These are phyloP conservation scores for Yarrowia sp. DNA, from an alignment of 805 yeast species.

Conservation along the genomic window DNA sequence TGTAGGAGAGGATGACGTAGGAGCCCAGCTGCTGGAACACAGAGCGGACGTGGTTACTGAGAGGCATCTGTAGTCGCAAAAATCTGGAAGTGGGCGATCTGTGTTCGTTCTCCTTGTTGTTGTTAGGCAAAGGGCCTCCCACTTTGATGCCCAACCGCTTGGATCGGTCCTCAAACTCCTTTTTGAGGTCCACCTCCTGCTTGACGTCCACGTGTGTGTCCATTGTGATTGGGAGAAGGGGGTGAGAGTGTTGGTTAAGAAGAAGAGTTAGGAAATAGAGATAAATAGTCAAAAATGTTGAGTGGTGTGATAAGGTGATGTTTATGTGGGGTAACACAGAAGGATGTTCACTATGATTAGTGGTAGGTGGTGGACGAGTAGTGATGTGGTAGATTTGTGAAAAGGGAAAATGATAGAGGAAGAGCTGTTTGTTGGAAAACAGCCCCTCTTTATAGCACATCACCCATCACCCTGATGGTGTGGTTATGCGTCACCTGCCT, in stretches of 20 bases:
- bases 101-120: slow-evolving; percentile 18
- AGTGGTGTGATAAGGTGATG: background rate
- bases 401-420: too few relatives aligned
- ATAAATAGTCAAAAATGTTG: slow-evolving; percentile 50
- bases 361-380: too few relatives aligned
- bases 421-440: too few relatives aligned
- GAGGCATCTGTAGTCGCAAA: background rate
- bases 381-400: too few relatives aligned
- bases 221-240: background rate
- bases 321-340: background rate
- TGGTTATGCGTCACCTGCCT: slow-evolving; percentile 5
- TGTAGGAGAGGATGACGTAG: slow-evolving; percentile 10
- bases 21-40: slow-evolving; percentile 11
- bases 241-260: background rate
- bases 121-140: background rate
- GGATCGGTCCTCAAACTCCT: slow-evolving; percentile 68
- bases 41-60: background rate
- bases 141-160: slow-evolving; percentile 32
- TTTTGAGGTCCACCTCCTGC: slow-evolving; percentile 41
- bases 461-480: background rate
- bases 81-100: background rate
- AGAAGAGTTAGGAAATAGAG: background rate
- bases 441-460: too few relatives aligned
- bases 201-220: slow-evolving; percentile 17
- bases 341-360: background rate